A percentile compares a stretch with the other conserved stretches of the same genome.
Conservation (phyloP, 2,329 filamentous ascomycete genomes). For the Claviceps sp. region DNA sequence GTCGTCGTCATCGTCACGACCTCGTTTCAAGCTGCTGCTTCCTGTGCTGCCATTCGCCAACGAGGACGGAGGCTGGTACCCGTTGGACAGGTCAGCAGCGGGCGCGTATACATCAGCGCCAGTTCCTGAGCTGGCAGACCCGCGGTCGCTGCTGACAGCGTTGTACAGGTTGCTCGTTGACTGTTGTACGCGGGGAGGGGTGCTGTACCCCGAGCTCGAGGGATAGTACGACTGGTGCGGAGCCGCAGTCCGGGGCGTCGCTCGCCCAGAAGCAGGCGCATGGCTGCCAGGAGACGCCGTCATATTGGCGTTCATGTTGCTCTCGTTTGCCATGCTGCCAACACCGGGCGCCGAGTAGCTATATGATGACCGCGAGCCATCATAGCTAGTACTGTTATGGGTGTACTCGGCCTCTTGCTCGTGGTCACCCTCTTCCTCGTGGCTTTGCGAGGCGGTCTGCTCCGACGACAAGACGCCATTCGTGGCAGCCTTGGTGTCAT, state of each 20-base stretch:
- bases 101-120: conserved; percentile 58
- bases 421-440: conserved; percentile 58
- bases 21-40: conserved; percentile 29
- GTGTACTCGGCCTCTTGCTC: conserved; percentile 78
- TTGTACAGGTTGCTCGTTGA: conserved; percentile 76
- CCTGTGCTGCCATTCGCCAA: conserved; percentile 48
- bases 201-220: conserved; percentile 56
- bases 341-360: conserved; percentile 61
- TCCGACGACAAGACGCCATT: conserved; percentile 52
- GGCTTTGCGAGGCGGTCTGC: conserved; percentile 34
- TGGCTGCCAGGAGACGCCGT: conserved; percentile 63
- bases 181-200: conserved; percentile 57
- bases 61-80: conserved; percentile 49
- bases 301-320: conserved; percentile 73
- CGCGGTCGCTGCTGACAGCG: conserved; percentile 72
- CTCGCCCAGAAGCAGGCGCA: conserved; percentile 67
- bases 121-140: conserved; percentile 41
- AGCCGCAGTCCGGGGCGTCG: conserved; percentile 69
- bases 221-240: conserved; percentile 62
- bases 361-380: conserved; percentile 59
- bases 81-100: conserved; percentile 49
- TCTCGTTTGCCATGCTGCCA: conserved; percentile 54
- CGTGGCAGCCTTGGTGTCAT: conserved; percentile 49
- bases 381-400: conserved; percentile 65
- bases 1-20: conserved; percentile 35